Conservation (phyloP, 2,329 filamentous ascomycete genomes). For the Nigrospora osmanthi region DNA sequence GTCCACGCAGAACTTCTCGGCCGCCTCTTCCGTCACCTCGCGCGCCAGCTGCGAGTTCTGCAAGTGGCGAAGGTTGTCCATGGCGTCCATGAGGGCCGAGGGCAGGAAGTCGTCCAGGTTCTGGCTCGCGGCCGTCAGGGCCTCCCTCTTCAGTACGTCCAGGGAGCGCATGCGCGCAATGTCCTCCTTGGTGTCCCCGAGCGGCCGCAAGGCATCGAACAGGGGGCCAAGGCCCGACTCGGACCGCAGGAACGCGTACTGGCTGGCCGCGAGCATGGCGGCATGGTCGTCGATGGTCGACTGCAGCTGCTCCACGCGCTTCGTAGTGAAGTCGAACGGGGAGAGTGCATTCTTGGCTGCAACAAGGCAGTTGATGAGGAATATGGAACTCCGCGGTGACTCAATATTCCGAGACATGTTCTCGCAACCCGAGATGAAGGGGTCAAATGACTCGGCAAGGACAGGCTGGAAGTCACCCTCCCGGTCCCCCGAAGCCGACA, state of each 20-base stretch:
- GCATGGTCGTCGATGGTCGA: constrained; percentile 46
- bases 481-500: constrained; percentile 49
- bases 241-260: constrained; percentile 65
- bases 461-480: constrained; percentile 69
- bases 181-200: constrained; percentile 30
- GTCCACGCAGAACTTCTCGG: constrained; percentile 74
- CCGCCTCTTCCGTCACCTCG: constrained; percentile 73
- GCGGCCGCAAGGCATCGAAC: constrained; percentile 44
- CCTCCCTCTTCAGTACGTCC: constrained; percentile 48
- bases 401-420: constrained; percentile 56
- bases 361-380: constrained; percentile 64
- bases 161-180: constrained; percentile 47
- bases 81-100: constrained; percentile 85
- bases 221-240: constrained; percentile 67
- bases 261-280: constrained; percentile 53
- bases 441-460: constrained; percentile 73
- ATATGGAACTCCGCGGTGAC: constrained; percentile 56
- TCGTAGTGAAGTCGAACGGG: constrained; percentile 55
- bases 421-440: constrained; percentile 71
- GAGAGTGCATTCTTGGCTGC: constrained; percentile 48
- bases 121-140: constrained; percentile 63
- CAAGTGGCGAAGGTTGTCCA: constrained; percentile 69
- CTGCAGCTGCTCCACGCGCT: constrained; percentile 46
- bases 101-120: constrained; percentile 84
- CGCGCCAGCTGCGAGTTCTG: constrained; percentile 66